Evolutionary conservation across 2,329 filamentous ascomycete genomes (phyloP), one percentile per base, ranked within the genome.

Genomic region (Grosmannia clavigera): DNA sequence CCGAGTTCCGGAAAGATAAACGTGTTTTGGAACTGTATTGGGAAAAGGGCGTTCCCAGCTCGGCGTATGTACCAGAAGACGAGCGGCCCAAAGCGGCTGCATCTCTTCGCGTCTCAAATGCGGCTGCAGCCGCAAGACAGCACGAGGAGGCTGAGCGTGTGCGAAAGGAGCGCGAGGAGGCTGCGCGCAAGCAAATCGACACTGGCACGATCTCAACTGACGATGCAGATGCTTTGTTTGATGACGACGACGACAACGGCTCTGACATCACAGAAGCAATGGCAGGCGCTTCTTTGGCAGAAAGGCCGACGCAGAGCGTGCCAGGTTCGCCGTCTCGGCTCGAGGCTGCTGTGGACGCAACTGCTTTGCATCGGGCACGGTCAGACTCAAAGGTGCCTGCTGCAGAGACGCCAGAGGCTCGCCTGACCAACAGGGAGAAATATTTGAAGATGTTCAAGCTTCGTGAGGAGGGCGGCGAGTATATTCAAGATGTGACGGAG

Each of bases 11-110:
- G 74, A 97, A 97, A 80, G 91, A 95, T 71, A 90, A 92, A 76
- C 85, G 94, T 60, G 84, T 97, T 35, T 81, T 99, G 55, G 94
- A 99, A 75, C 82, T 99, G 19, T 99, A 96, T 80, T 99, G 94
- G 94, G 94, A 99, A 84, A 99, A 97, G 82, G 94, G 94, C 55
- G 91, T 97, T 9, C 90, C 92, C 33, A 97, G 92, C 64, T 96
- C 92, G 52, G 89, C 92, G 2, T 99, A 95, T 67, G 87, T 99
- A 58, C 94, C 94, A 3, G 94, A 99, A 70, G 94, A 99, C 70
- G 94, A 99, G 77, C 87, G 92, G 61, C 92, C 92, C 59, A 95
- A 94, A 79, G 85, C 88, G 57, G 85, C 83, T 60, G 81, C 82
- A 12, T 87, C 87, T 63, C 83, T 88, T 67, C 84, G 90, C 65